These are phyloP conservation scores for Mycosarcoma maydis DNA, from an alignment of 1,284 basidiomycete species.

Conservation along the genomic window DNA sequence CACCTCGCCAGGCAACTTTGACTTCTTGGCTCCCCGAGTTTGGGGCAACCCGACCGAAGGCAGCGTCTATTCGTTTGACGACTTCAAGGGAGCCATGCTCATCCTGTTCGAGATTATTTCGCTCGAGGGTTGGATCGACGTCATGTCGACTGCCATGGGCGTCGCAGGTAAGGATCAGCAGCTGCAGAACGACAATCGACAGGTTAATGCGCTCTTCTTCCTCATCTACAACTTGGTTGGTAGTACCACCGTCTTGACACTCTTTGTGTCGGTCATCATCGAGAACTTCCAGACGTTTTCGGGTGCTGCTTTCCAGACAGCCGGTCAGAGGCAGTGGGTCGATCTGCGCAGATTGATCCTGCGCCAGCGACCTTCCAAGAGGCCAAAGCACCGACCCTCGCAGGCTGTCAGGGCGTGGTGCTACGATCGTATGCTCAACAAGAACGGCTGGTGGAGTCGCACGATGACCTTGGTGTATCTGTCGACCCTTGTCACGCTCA, in stretches of 20 bases:
- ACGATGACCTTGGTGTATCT: slow-evolving; percentile 84
- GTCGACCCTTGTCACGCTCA: slow-evolving; percentile 84
- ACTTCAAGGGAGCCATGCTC: slow-evolving; percentile 82
- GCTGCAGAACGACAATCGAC: slow-evolving; percentile 55
- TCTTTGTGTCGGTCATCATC: slow-evolving; percentile 82
- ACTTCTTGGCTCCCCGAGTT: slow-evolving; percentile 81
- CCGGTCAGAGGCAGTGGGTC: slow-evolving; percentile 93
- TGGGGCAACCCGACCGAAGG: slow-evolving; percentile 88
- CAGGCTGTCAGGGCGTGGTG: slow-evolving; percentile 82
- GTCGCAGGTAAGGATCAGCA: slow-evolving; percentile 73
- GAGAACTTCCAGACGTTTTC: slow-evolving; percentile 87
- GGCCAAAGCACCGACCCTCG: slow-evolving; percentile 75
- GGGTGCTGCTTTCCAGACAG: slow-evolving; percentile 78
- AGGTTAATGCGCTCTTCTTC: slow-evolving; percentile 83
- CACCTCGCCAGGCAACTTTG: slow-evolving; percentile 70
- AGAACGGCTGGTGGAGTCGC: slow-evolving; percentile 93
- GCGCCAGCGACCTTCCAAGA: slow-evolving; percentile 85
- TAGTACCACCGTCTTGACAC: slow-evolving; percentile 76
- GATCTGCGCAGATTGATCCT: slow-evolving; percentile 88
- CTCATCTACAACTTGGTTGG: slow-evolving; percentile 92
- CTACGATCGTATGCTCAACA: slow-evolving; percentile 86
- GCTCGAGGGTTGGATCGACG: slow-evolving; percentile 92
- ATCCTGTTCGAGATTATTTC: slow-evolving; percentile 98
- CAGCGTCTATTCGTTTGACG: slow-evolving; percentile 90
- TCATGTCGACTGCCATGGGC: slow-evolving; percentile 83